Evolutionary conservation across 257 asterid species (phyloP).

Genomic region (Solanum gandarillasii): DNA sequence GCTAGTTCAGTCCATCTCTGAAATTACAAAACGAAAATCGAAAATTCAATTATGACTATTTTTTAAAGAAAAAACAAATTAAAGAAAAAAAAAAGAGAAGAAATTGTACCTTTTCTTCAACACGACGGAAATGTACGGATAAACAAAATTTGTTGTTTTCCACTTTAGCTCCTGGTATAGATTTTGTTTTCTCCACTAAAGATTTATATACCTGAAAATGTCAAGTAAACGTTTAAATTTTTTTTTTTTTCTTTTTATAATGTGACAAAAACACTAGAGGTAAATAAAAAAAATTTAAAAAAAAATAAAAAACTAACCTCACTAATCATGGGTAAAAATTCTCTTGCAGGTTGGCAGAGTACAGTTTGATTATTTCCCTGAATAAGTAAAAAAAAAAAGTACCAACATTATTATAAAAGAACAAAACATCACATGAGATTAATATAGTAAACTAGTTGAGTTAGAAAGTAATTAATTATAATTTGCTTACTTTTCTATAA

Average conservation of each 20-base stretch:
- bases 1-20: constrained; percentile 67
- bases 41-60: background rate
- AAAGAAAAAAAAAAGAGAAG: background rate
- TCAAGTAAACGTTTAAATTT: background rate
- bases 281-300: background rate
- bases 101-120: constrained; percentile 48
- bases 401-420: background rate
- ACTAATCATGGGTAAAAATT: constrained; percentile 70
- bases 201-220: constrained; percentile 33
- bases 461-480: background rate
- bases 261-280: background rate
- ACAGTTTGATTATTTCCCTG: constrained; percentile 59
- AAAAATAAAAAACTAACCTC: constrained; percentile 33
- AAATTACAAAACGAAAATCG: background rate
- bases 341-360: constrained; percentile 87
- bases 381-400: constrained; percentile 2
- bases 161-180: constrained; percentile 63
- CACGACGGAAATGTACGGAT: constrained; percentile 83
- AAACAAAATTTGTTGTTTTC: constrained; percentile 77
- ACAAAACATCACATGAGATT: background rate
- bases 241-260: background rate
- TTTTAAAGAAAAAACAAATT: background rate
- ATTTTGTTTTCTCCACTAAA: constrained; percentile 46
- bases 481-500: constrained; percentile 36
- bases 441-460: background rate